Conservation (phyloP, 331 rosid species). For the Arachis monticola region DNA sequence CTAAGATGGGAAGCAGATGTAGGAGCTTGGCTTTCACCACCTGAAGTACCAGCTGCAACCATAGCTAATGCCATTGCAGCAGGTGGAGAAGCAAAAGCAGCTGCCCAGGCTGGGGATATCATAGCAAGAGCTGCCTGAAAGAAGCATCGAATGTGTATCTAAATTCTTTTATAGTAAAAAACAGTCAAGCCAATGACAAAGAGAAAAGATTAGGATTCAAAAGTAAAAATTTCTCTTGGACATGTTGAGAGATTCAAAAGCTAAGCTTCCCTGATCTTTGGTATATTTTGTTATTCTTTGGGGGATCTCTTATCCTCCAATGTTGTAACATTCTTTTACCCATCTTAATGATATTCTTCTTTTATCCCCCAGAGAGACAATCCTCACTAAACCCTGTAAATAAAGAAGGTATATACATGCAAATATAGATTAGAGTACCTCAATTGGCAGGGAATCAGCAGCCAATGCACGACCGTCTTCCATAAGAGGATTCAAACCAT, state of each 20-base stretch:
- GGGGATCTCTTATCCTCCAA: too few species aligned
- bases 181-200: background rate
- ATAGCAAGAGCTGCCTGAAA: conserved; percentile 90
- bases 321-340: too few species aligned
- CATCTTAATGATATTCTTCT: too few species aligned
- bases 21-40: conserved; percentile 77
- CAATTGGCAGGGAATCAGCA: conserved; percentile 91
- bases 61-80: conserved; percentile 98
- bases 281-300: too few species aligned
- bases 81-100: conserved; percentile 97
- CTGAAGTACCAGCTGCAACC: conserved; percentile 97
- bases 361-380: background rate
- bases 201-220: background rate
- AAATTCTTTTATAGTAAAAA: conserved; percentile 2
- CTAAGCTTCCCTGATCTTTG: too few species aligned
- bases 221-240: too few species aligned
- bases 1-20: conserved; percentile 55
- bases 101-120: conserved; percentile 96
- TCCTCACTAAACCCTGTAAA: conserved; percentile 10
- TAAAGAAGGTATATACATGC: background rate
- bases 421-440: conserved; percentile 53
- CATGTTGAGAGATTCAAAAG: too few species aligned
- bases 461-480: conserved; percentile 88
- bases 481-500: conserved; percentile 82
- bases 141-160: conserved; percentile 5